Conservation (phyloP, 306 rosid species). For the Comarum palustre region DNA sequence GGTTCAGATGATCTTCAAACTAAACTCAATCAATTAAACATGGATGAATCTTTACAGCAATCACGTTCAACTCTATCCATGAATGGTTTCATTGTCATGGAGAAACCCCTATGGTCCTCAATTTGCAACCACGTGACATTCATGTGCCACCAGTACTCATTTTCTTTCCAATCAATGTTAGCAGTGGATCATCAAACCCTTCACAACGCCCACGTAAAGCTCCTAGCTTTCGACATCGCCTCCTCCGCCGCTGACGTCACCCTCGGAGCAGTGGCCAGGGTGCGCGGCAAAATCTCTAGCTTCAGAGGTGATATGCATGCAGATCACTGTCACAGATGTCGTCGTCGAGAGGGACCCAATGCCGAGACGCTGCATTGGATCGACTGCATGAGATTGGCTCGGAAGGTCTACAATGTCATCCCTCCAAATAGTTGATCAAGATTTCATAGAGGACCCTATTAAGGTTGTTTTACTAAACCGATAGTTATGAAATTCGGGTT, state of each 20-base stretch:
- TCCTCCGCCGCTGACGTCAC: slow-evolving; percentile 34
- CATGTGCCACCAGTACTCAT: not conserved
- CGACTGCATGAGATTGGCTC: slow-evolving; percentile 61
- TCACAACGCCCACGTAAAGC: slow-evolving; percentile 57
- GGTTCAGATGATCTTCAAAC: not conserved
- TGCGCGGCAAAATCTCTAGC: slow-evolving; percentile 52
- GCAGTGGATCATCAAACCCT: slow-evolving; percentile 29
- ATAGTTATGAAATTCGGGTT: not conserved
- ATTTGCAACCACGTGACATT: not conserved
- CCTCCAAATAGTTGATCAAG: not conserved
- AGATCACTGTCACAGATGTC: slow-evolving; percentile 73
- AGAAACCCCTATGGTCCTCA: not conserved
- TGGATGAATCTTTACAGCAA: not conserved
- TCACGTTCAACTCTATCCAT: not conserved
- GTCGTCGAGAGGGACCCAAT: slow-evolving; percentile 66
- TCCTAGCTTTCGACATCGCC: slow-evolving; percentile 58
- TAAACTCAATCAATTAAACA: no score
- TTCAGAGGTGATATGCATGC: slow-evolving; percentile 54
- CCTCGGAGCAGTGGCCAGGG: slow-evolving; percentile 55
- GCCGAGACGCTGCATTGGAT: slow-evolving; percentile 67
- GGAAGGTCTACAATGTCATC: slow-evolving; percentile 48
- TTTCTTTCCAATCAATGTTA: not conserved
- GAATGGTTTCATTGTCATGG: not conserved
- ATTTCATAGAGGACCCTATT: not conserved
- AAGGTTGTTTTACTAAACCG: not conserved